These are phyloP conservation scores for Periconia macrospinosa DNA, from an alignment of 2,329 filamentous ascomycete genomes.

Conservation along the genomic window DNA sequence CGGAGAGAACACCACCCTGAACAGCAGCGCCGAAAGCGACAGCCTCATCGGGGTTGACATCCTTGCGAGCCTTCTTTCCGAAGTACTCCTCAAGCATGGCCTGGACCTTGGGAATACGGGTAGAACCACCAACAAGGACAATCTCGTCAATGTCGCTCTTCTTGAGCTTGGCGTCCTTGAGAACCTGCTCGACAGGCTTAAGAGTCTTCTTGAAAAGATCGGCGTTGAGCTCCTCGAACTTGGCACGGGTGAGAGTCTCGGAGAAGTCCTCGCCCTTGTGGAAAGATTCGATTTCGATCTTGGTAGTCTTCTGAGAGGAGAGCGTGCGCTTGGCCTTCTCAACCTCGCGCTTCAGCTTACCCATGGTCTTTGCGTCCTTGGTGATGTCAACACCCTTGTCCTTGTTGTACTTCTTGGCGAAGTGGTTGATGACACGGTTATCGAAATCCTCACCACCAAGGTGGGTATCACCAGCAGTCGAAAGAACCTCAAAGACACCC, in stretches of 20 bases:
- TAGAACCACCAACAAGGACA: conserved; percentile 96
- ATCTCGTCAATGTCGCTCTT: conserved; percentile 95
- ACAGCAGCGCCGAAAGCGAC: conserved; percentile 97
- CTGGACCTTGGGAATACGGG: conserved; percentile 98
- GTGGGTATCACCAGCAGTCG: conserved; percentile 95
- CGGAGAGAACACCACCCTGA: conserved; percentile 92
- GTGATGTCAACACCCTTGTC: conserved; percentile 89
- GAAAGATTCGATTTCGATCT: conserved; percentile 97
- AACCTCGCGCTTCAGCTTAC: conserved; percentile 98
- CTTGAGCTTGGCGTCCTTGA: conserved; percentile 97
- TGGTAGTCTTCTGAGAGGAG: conserved; percentile 86
- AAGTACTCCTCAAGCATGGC: conserved; percentile 95
- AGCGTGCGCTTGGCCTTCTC: conserved; percentile 99
- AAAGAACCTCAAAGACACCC: conserved; percentile 91
- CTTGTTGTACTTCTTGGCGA: conserved; percentile 98
- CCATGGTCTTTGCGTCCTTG: conserved; percentile 97
- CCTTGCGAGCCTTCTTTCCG: conserved; percentile 97
- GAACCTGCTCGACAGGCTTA: conserved; percentile 97
- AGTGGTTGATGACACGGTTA: conserved; percentile 94
- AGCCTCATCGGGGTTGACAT: conserved; percentile 99
- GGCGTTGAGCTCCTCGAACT: conserved; percentile 99
- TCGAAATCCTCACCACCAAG: conserved; percentile 99
- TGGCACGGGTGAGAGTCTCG: conserved; percentile 95
- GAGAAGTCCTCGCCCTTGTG: conserved; percentile 97
- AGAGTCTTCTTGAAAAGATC: conserved; percentile 99